A percentile compares a stretch with the other conserved stretches of the same genome.
Conservation (phyloP, 2,329 filamentous ascomycete genomes). For the Sporothrix euskadiensis region DNA sequence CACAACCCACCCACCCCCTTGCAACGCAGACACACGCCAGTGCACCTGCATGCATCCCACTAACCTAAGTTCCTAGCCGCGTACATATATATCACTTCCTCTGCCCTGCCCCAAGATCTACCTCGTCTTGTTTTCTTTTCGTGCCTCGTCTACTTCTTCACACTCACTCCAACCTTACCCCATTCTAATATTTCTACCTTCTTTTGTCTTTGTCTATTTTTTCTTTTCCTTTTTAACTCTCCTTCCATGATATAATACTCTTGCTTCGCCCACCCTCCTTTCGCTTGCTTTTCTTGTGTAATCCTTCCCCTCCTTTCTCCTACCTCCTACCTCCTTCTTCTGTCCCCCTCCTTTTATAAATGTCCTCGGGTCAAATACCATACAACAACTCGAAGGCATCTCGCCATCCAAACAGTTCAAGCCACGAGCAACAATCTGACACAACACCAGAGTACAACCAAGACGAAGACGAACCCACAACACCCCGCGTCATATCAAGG, state of each 20-base stretch:
- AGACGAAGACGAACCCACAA: slow-evolving; percentile 6
- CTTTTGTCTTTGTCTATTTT: not conserved
- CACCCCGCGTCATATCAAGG: slow-evolving; percentile 18
- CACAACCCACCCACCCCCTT: slow-evolving; percentile 3
- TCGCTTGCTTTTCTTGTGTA: not conserved
- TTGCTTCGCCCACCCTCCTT: not conserved
- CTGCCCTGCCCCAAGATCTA: slow-evolving; percentile 17
- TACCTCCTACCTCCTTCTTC: not conserved
- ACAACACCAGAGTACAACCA: not conserved
- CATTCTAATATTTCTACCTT: not conserved
- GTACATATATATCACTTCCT: slow-evolving; percentile 24
- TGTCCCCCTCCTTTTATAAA: slow-evolving; percentile 25
- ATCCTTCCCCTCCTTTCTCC: not conserved
- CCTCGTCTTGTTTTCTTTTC: slow-evolving; percentile 14
- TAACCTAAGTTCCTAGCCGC: slow-evolving; percentile 26
- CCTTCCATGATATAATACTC: not conserved
- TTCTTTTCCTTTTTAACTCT: not conserved
- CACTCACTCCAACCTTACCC: not conserved
- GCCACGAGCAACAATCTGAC: slow-evolving; percentile 9
- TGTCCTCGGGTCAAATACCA: slow-evolving; percentile 30
- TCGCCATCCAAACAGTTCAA: slow-evolving; percentile 16
- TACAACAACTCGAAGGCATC: slow-evolving; percentile 22
- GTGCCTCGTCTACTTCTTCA: slow-evolving; percentile 5
- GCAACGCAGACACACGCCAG: slow-evolving; percentile 17
- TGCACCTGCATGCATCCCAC: slow-evolving; percentile 26